Base-by-base conservation (phyloP, 2,329 filamentous ascomycete genomes). In the Fusarium praegraminearum region DNA sequence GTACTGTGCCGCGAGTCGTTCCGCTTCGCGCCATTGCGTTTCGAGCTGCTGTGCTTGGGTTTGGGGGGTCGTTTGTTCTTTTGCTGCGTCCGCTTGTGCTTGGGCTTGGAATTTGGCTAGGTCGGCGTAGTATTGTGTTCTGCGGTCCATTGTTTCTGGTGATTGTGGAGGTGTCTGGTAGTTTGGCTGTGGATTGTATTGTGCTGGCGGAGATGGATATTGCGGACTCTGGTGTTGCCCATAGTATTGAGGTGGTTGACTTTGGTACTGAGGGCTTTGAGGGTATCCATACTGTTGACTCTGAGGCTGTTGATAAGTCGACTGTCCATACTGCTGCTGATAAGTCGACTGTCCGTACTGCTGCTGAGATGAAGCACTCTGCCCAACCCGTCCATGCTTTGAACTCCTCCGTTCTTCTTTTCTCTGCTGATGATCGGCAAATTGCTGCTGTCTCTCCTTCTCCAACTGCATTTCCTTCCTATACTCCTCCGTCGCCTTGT, bases 401-500 rank as follows among this genome's bases (percentile, higher is more conserved):
- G 28, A 51, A 4, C 26, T 30, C 40, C 50, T 58, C 43, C 64
- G 57, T 1, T 30, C 32, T 2, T 30, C 32, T 38, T 44, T 28
- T 35, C 38, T 32, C 45, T 73, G 72, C n/a, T 71, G 67, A 18
- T 52, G 41, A 13, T 65, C 16, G 12, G 60, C 49, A 49, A 43
- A 69, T 57, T 67, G 28, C 38, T 75, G 73, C 15, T 72, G 68
- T 22, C 47, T 45, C 49, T 65, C 55, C 26, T 60, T 54, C 6
- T 60, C 58, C 58, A 44, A 30, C 43, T 57, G 36, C 32, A 44
- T 20, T 16, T 73, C 73, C 26, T 71, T 62, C 33, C 59, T 64
- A 33, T 71, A 72, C 52, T 72, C 62, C 26, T 74, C 72, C 9
- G 71, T 72, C 5, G 68, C 73, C 56, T 74, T 76, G 9, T 64